phyloP scores from a whole-genome alignment of 164 flowering plant species.

The Stephania cephalantha region DNA sequence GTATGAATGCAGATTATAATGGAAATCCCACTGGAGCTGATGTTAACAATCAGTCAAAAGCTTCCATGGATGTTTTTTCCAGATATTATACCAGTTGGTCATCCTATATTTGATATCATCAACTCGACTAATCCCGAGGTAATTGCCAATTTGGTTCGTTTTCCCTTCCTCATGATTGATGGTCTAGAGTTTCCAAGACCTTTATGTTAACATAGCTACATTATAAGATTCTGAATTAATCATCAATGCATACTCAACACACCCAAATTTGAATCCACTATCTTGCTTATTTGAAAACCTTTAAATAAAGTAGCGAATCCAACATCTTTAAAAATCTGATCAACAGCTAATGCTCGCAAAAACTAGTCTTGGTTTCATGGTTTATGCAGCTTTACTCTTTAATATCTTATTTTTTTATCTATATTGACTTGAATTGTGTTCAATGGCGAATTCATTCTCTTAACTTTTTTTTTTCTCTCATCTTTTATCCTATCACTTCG shows the following conservation, averaged over 20 bases:
- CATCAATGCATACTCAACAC: not conserved
- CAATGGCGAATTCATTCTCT: not conserved
- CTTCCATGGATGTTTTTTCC: conserved; percentile 99
- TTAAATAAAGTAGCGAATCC: too few relatives aligned
- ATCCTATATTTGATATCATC: conserved; percentile 95
- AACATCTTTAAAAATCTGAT: too few relatives aligned
- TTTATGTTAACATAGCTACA: too few relatives aligned
- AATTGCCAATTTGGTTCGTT: not conserved
- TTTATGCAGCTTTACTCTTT: not conserved
- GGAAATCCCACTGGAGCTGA: conserved; percentile 94
- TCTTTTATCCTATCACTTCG: conserved; percentile 11
- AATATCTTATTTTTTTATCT: not conserved
- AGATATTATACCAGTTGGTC: conserved; percentile 83
- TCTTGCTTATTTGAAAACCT: not conserved
- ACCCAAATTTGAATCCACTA: too few relatives aligned
- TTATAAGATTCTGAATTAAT: too few relatives aligned
- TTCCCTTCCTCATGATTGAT: not conserved
- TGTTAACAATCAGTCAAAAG: conserved; percentile 81
- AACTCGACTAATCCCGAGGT: conserved; percentile 95
- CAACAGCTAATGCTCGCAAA: not conserved
- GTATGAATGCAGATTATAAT: conserved; percentile 55
- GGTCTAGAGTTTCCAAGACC: not conserved
- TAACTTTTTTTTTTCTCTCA: conserved; percentile 13
- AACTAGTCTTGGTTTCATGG: not conserved
- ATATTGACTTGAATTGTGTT: not conserved